These are phyloP conservation scores for Cordyceps cateniannulata DNA, from an alignment of 2,329 filamentous ascomycete species.

Conservation along the genomic window DNA sequence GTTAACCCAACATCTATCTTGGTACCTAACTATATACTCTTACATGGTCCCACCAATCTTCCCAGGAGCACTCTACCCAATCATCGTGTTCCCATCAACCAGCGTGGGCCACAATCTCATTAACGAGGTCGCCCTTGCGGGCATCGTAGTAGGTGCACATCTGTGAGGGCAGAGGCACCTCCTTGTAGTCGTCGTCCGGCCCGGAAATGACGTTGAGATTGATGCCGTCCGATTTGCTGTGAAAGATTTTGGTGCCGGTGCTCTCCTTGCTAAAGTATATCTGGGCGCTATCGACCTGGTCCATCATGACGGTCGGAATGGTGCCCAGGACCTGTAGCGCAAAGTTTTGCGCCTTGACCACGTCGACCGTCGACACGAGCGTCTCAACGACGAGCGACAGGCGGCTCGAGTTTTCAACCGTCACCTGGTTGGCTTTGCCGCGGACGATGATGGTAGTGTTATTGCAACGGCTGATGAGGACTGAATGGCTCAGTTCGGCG, in stretches of 20 bases:
- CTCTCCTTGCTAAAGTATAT: conserved; percentile 82
- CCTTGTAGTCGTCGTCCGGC: conserved; percentile 73
- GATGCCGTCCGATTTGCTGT: conserved; percentile 78
- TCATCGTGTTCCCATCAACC: conserved; percentile 50
- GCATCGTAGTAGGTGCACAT: conserved; percentile 70
- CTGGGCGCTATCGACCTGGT: conserved; percentile 86
- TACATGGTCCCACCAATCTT: neutral
- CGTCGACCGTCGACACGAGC: conserved; percentile 84
- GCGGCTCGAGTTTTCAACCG: conserved; percentile 81
- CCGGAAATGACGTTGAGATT: conserved; percentile 78
- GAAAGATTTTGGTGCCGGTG: conserved; percentile 72
- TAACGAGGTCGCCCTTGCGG: conserved; percentile 67
- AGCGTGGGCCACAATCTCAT: conserved; percentile 92
- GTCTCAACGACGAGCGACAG: conserved; percentile 83
- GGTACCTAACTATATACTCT: neutral
- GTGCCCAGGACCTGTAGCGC: conserved; percentile 84
- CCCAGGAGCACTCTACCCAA: too few species aligned
- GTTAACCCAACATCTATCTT: neutral
- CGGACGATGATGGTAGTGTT: conserved; percentile 84
- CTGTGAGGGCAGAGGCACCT: conserved; percentile 84
- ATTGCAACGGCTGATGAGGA: conserved; percentile 87
- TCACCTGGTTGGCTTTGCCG: conserved; percentile 95
- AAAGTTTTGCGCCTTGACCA: conserved; percentile 93
- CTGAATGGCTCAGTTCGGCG: conserved; percentile 75
- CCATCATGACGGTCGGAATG: conserved; percentile 81